Conservation (phyloP, 2,329 filamentous ascomycete species). For the Rhynchosporium graminicola region DNA sequence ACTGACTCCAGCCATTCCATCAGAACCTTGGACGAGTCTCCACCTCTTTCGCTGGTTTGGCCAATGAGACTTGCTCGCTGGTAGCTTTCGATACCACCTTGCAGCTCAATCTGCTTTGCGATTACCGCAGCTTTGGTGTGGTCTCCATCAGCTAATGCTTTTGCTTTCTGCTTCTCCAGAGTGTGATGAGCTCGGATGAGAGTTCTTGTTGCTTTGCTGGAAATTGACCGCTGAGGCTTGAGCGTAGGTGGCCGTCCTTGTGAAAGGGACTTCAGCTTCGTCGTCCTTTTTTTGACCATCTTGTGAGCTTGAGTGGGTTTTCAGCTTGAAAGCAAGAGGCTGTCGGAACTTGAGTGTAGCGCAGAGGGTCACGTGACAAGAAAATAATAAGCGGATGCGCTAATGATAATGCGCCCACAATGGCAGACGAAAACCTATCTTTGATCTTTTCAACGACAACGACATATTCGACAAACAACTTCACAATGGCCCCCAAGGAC, state of each 20-base stretch:
- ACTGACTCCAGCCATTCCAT: conserved; percentile 60
- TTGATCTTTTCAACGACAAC: conserved; percentile 20
- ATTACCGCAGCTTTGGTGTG: conserved; percentile 48
- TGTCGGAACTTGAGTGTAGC: background rate
- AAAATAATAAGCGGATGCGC: conserved; percentile 10
- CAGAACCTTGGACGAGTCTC: conserved; percentile 65
- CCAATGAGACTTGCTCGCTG: conserved; percentile 70
- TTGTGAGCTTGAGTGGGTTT: conserved; percentile 8
- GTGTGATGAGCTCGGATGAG: conserved; percentile 68
- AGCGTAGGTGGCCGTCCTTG: conserved; percentile 56
- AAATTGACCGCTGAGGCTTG: conserved; percentile 57
- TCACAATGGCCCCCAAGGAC: conserved; percentile 41
- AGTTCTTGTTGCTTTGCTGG: conserved; percentile 62
- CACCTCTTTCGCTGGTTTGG: conserved; percentile 64
- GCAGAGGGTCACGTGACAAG: conserved; percentile 2
- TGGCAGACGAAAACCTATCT: background rate
- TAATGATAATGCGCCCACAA: conserved; percentile 17
- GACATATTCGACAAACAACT: conserved; percentile 31
- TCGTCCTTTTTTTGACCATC: conserved; percentile 50
- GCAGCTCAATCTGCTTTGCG: conserved; percentile 53
- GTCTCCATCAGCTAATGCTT: conserved; percentile 58
- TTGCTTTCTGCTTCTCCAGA: conserved; percentile 61
- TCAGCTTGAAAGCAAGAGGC: background rate
- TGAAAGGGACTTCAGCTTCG: conserved; percentile 50
- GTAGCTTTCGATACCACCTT: conserved; percentile 64